Conservation (phyloP, 768 basidiomycete genomes). For the Leccinum longicurvipes region DNA sequence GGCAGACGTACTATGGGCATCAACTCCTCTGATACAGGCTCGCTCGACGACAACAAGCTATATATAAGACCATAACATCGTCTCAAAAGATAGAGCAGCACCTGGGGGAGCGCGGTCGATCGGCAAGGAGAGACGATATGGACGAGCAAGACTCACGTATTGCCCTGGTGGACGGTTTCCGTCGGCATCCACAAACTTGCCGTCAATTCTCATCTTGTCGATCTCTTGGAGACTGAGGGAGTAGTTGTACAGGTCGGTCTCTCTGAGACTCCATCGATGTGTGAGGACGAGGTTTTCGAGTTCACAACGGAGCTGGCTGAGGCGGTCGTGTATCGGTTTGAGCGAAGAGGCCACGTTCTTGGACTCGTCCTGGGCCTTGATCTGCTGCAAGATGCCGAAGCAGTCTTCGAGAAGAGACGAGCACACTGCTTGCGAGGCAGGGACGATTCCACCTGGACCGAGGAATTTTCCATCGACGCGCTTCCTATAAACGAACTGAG, state of each 20-base stretch:
- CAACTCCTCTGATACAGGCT: slow-evolving; percentile 96
- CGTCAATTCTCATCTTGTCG: slow-evolving; percentile 95
- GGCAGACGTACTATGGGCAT: slow-evolving; percentile 79
- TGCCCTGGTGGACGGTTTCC: slow-evolving; percentile 91
- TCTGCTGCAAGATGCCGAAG: slow-evolving; percentile 94
- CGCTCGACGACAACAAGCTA: slow-evolving; percentile 86
- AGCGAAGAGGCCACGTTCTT: slow-evolving; percentile 82
- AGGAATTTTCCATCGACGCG: slow-evolving; percentile 96
- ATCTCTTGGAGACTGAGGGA: slow-evolving; percentile 92
- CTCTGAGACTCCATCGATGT: slow-evolving; percentile 94
- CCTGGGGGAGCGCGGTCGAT: slow-evolving; percentile 43
- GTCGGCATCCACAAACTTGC: slow-evolving; percentile 94
- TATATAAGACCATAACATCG: slow-evolving; percentile 97
- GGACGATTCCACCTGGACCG: slow-evolving; percentile 85
- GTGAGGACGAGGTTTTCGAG: slow-evolving; percentile 91
- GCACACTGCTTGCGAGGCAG: slow-evolving; percentile 87
- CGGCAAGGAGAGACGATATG: neutral
- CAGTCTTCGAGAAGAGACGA: slow-evolving; percentile 93
- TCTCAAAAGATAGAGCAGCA: slow-evolving; percentile 86
- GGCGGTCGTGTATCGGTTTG: slow-evolving; percentile 90
- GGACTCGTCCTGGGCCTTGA: slow-evolving; percentile 88
- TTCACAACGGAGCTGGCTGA: slow-evolving; percentile 80
- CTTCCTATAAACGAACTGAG: slow-evolving; percentile 46
- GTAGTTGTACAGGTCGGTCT: slow-evolving; percentile 93
- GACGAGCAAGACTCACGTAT: slow-evolving; percentile 59